Base-by-base conservation (phyloP, 1,139 yeast genomes). In the Kurtzmaniella natalensis region DNA sequence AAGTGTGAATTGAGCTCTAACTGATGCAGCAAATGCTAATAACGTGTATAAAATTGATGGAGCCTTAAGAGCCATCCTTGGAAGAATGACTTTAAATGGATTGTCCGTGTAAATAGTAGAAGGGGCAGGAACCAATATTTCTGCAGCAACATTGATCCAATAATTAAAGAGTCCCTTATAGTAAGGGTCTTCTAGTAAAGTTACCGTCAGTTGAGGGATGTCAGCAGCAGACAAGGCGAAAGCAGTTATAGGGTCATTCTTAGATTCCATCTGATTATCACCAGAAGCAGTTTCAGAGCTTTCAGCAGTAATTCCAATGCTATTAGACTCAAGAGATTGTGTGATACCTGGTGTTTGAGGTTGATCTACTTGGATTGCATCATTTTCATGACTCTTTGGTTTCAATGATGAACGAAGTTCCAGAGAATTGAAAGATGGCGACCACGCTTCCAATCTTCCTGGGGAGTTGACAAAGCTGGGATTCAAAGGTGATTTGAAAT, bases 121-220 rank as follows among this genome's bases (percentile, higher is more conserved):
- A 5, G 88, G 87, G 0, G 86, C 81, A 0, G 94, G 92, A 5
- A 81, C 87, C 24, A 83, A 59, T 27, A 72, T 63, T 29, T 69
- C 68, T 1, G 88, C 74, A 0, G 86, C 83, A 9, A 77, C 75
- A 36, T 75, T 65, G 11, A 80, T 59, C 66, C 76, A 84, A 45
- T 78, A 80, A 42, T 78, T 78, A 59, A 83, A 76, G 16, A 80
- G 60, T 36, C 73, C 73, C 26, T 78, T 59, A 48, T 78, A 78
- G 42, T 67, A 70, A 1, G 85, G 82, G 3, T 77, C 81, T 36
- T 71, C 70, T 9, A 74, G 54, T 19, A 81, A 56, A 9, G 77
- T 51, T 37, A 77, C 80, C 0, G 88, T 87, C 14, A 78, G 54
- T 3, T 4, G 30, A 11, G 4, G 30, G n/a, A 19, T 5, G n/a